Evolutionary conservation across 73 alveolate species (phyloP), one percentile per base, ranked within the genome.

Genomic region (Tetrahymena elliotti): DNA sequence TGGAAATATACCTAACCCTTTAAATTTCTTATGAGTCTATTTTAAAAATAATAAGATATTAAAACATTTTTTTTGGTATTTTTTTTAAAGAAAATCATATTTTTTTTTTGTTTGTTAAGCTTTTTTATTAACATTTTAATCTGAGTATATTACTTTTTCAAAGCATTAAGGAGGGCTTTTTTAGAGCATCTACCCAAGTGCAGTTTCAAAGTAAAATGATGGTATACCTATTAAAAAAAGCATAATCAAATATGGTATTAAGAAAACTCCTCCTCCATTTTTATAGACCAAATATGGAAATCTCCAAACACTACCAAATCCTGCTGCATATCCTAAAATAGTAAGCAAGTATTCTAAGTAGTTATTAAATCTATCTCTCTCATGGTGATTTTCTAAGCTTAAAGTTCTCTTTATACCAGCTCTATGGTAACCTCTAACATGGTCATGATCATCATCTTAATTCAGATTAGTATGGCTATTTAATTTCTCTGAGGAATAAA

Each of bases 301-400:
- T 93, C 98, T 95, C 98, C 98, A 97, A 31, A 97, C 97, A 47
- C 95, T 94, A 40, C 98, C 98, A 36, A 95, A 97, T 6, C 98
- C 98, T 22, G 97, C 98, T 54, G 97, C 96, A 93, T 47, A 97
- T 1, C 98, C 98, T 39, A 97, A 47, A 93, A 95, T 93, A 9
- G 98, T 88, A 36, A 94, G 35, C 93, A 94, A 52, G 35, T 84
- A 94, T 38, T 94, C 93, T 38, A 88, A 88, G 20, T 94, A 94
- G 82, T 40, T 84, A 35, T 94, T 40, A 20, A 94, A 94, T 94
- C 93, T 94, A 54, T 52, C 93, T 52, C 96, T 94, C 34, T 92
- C 96, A 33, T 52, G 37, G 35, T 84, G 83, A 88, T 94, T 84
- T 33, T 84, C 95, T 68, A 68, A 68, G 35, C 83, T 93, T 33